Percentiles rank a stretch among this genome's conserved stretches.
phyloP scores from a whole-genome alignment of 2,329 filamentous ascomycete genomes.

The Nemania sp. region DNA sequence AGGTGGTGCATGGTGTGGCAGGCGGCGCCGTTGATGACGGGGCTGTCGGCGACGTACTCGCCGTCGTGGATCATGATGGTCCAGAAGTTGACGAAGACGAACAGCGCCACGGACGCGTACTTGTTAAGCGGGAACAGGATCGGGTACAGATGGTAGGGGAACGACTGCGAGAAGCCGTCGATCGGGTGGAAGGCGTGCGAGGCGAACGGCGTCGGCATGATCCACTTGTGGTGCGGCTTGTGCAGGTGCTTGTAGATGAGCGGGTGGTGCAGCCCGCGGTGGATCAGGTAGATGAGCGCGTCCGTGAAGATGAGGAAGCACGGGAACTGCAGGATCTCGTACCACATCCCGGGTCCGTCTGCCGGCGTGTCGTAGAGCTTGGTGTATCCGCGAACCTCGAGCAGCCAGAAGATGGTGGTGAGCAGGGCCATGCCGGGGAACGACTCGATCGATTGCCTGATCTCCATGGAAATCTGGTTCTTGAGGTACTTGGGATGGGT shows the following conservation, averaged over 20 bases:
- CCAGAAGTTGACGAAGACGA: constrained; percentile 95
- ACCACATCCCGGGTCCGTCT: constrained; percentile 76
- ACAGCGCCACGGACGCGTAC: constrained; percentile 81
- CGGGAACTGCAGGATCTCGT: constrained; percentile 82
- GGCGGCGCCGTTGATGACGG: constrained; percentile 91
- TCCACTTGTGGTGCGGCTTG: constrained; percentile 99
- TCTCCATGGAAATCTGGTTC: constrained; percentile 87
- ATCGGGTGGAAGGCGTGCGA: constrained; percentile 94
- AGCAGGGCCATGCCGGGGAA: constrained; percentile 83
- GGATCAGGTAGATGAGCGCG: constrained; percentile 78
- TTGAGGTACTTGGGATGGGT: constrained; percentile 93
- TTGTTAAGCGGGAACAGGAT: constrained; percentile 94
- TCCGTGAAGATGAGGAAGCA: constrained; percentile 78
- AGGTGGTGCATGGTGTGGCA: constrained; percentile 93
- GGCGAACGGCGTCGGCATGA: constrained; percentile 94
- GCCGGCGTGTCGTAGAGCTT: constrained; percentile 82
- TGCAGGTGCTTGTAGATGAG: constrained; percentile 83
- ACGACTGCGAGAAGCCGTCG: constrained; percentile 84
- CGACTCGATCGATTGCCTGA: constrained; percentile 73
- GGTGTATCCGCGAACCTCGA: constrained; percentile 81
- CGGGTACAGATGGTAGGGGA: constrained; percentile 92
- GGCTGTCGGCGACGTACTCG: constrained; percentile 88
- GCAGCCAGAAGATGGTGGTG: constrained; percentile 79
- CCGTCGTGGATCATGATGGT: constrained; percentile 95
- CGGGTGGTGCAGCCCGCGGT: constrained; percentile 74